phyloP scores from a whole-genome alignment of 805 yeast genomes.

The Yarrowia hollandica region DNA sequence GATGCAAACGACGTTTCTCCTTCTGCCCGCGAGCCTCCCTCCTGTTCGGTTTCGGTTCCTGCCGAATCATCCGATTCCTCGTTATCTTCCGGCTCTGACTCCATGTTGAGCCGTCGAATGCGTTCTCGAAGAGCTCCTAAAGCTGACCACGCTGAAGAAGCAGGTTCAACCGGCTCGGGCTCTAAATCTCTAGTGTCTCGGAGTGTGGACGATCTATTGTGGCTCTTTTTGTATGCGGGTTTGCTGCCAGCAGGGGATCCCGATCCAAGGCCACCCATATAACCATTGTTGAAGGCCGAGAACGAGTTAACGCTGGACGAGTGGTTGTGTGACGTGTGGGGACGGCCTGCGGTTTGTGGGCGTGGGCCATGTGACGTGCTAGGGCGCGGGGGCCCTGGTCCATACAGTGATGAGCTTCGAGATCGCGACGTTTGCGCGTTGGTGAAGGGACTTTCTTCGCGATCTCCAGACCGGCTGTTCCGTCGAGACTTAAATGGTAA shows the following conservation, averaged over 20 bases:
- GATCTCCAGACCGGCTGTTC: not conserved
- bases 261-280: not conserved
- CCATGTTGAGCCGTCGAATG: constrained; percentile 16
- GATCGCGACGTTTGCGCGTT: constrained; percentile 2
- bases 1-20: constrained; percentile 12
- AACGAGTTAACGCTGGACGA: constrained; percentile 5
- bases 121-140: constrained; percentile 18
- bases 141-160: constrained; percentile 9
- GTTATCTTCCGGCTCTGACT: constrained; percentile 5
- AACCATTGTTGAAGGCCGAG: not conserved
- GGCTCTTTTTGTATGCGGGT: not conserved
- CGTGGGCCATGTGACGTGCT: not conserved
- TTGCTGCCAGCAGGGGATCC: not conserved
- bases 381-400: not conserved
- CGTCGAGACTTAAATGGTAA: constrained; percentile 1
- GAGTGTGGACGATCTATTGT: not conserved
- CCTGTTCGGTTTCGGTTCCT: constrained; percentile 9
- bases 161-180: not conserved
- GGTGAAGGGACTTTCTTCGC: constrained; percentile 7
- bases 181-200: not conserved
- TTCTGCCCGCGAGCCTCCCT: not conserved
- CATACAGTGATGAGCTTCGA: constrained; percentile 22
- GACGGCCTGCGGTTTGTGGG: constrained; percentile 19
- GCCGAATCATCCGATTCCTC: not conserved
- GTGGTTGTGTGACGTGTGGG: constrained; percentile 5